Conservation (phyloP, 495 filamentous ascomycete species). For the Xylaria acuta region DNA sequence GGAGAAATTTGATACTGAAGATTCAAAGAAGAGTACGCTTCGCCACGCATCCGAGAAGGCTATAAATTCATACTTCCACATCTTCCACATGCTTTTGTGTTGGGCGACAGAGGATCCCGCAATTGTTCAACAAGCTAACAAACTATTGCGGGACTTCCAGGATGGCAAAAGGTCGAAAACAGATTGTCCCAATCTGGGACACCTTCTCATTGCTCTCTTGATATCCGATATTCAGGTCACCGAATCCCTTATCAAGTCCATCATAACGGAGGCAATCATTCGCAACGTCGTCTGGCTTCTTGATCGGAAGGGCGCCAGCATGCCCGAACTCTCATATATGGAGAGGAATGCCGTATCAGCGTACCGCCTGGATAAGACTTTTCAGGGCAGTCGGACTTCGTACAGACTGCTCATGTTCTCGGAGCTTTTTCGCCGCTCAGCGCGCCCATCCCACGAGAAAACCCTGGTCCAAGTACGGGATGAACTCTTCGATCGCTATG, state of each 20-base stretch:
- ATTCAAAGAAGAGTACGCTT: constrained; percentile 45
- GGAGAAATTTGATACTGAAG: neutral
- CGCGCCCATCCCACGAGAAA: constrained; percentile 44
- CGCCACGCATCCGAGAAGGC: constrained; percentile 59
- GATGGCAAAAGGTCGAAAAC: constrained; percentile 47
- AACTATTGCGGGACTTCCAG: constrained; percentile 44
- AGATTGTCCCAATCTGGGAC: constrained; percentile 55
- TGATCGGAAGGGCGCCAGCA: constrained; percentile 45
- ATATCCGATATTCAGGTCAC: constrained; percentile 53
- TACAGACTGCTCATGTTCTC: constrained; percentile 62
- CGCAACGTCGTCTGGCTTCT: constrained; percentile 62
- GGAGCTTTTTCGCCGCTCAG: constrained; percentile 55
- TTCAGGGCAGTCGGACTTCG: constrained; percentile 52
- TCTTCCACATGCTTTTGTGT: constrained; percentile 60
- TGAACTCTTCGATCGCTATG: constrained; percentile 55
- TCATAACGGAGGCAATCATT: constrained; percentile 56
- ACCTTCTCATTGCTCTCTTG: constrained; percentile 54
- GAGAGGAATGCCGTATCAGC: constrained; percentile 48
- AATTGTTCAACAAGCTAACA: constrained; percentile 42
- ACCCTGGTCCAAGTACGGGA: constrained; percentile 47
- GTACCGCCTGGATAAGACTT: constrained; percentile 57
- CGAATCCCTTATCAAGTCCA: constrained; percentile 46
- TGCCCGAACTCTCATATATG: constrained; percentile 54
- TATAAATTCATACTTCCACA: constrained; percentile 60
- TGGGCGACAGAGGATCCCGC: constrained; percentile 35